Conservation (phyloP, 441 rosid species). For the Euphorbia schlechtendalii region DNA sequence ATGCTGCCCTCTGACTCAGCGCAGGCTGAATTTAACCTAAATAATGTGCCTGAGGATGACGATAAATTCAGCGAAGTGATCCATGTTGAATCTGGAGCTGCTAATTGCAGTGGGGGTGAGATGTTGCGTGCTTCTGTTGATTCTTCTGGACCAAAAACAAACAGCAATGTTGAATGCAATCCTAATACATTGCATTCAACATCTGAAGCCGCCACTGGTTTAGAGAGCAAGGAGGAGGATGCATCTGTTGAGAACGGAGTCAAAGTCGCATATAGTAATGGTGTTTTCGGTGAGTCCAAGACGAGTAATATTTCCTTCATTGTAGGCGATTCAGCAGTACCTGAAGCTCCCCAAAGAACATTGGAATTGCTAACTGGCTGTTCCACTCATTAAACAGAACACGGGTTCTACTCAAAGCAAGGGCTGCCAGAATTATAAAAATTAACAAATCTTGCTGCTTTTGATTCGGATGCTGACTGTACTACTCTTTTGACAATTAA, state of each 20-base stretch:
- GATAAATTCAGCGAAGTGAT: not conserved
- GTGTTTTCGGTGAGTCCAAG: not conserved
- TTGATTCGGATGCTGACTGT: slow-evolving; percentile 14
- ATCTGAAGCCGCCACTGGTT: not conserved
- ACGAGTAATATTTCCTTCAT: slow-evolving; percentile 3
- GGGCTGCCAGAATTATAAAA: slow-evolving; percentile 13
- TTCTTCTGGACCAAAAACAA: slow-evolving; percentile 12
- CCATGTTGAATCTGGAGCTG: slow-evolving; percentile 3
- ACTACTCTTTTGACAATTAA: not conserved
- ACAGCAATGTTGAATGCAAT: slow-evolving; percentile 7
- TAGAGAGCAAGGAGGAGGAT: slow-evolving; percentile 9
- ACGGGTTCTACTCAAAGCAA: slow-evolving; percentile 6
- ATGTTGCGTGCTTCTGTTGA: slow-evolving; percentile 3
- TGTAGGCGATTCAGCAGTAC: slow-evolving; percentile 17
- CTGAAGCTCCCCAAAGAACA: slow-evolving; percentile 5
- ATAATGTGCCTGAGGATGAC: slow-evolving; percentile 10
- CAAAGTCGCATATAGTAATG: slow-evolving; percentile 10
- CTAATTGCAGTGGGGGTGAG: slow-evolving; percentile 7
- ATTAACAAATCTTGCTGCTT: slow-evolving; percentile 9
- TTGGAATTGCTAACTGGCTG: slow-evolving; percentile 8
- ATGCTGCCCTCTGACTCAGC: not conserved
- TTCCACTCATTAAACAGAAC: slow-evolving; percentile 9
- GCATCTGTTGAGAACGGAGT: slow-evolving; percentile 10
- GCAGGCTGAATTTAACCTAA: slow-evolving; percentile 6
- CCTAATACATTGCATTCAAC: slow-evolving; percentile 13